Percentiles rank a stretch among this genome's conserved stretches.
phyloP scores from a whole-genome alignment of 2,329 filamentous ascomycete species.

The Pseudonectria foliicola region DNA sequence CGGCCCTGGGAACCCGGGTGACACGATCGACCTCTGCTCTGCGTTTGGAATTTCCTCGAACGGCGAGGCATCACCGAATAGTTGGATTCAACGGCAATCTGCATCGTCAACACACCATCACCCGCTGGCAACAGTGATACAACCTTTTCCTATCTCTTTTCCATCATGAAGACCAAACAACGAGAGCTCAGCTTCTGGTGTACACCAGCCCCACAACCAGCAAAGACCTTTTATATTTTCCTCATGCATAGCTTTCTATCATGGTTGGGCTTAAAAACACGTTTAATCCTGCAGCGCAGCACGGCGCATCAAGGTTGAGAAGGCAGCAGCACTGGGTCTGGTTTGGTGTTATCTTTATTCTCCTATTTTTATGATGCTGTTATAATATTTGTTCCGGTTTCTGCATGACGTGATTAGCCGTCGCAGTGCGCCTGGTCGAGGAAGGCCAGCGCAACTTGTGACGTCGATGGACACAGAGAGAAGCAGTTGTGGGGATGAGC shows the following conservation, averaged over 20 bases:
- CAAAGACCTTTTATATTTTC: slow-evolving; percentile 16
- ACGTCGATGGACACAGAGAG: slow-evolving; percentile 9
- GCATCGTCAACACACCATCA: no score
- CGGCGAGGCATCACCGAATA: no score
- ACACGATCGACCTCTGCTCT: no score
- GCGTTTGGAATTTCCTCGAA: no score
- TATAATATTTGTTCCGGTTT: slow-evolving; percentile 18
- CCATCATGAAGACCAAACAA: slow-evolving; percentile 8
- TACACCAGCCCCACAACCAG: slow-evolving; percentile 17
- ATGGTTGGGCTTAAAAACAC: slow-evolving; percentile 27
- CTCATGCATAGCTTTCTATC: slow-evolving; percentile 28
- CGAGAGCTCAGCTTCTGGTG: slow-evolving; percentile 11
- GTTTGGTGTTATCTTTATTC: slow-evolving; percentile 24
- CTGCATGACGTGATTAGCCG: no score
- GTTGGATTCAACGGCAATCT: no score
- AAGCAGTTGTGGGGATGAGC: slow-evolving; percentile 19
- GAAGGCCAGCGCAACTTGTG: slow-evolving; percentile 1
- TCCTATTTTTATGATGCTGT: slow-evolving; percentile 24
- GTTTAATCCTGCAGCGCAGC: slow-evolving; percentile 32
- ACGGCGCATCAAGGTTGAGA: slow-evolving; percentile 31
- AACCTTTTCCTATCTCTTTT: slow-evolving; percentile 8
- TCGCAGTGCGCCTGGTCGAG: neutral
- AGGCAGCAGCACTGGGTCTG: slow-evolving; percentile 32
- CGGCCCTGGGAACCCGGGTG: no score
- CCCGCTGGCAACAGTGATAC: no score